Conservation (phyloP, 1,284 basidiomycete genomes). For the Thecaphora thlaspeos region DNA sequence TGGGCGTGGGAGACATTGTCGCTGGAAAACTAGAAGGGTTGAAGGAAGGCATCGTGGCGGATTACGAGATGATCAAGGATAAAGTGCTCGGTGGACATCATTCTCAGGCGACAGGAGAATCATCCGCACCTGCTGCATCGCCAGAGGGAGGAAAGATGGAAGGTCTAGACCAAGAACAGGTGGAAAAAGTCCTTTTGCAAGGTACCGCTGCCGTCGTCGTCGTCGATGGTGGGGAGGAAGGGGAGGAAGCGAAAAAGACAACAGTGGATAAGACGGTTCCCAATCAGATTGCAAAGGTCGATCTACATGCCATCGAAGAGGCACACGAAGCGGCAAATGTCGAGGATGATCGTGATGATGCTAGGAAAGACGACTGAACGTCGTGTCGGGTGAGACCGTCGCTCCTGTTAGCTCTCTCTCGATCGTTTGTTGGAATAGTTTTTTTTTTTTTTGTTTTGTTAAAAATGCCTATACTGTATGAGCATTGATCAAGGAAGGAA, state of each 20-base stretch:
- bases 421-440: too few species aligned
- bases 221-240: background rate
- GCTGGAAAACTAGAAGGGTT: conserved; percentile 6
- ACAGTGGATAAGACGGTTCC: too few species aligned
- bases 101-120: too few species aligned
- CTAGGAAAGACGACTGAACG: conserved; percentile 1
- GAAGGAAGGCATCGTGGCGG: conserved; percentile 21
- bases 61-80: conserved; percentile 16
- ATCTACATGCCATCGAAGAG: conserved; percentile 31
- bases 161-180: conserved; percentile 39
- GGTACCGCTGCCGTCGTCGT: conserved; percentile 25
- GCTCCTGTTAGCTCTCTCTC: background rate
- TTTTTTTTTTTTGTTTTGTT: too few species aligned
- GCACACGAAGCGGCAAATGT: conserved; percentile 32
- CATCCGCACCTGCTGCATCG: too few species aligned
- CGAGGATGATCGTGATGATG: conserved; percentile 12
- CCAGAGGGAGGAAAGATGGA: too few species aligned
- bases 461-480: too few species aligned
- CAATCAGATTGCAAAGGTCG: conserved; percentile 5
- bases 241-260: background rate
- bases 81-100: conserved; percentile 12
- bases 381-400: background rate
- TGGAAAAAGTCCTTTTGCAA: conserved; percentile 41
- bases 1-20: background rate
- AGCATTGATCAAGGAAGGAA: too few species aligned